Evolutionary conservation across 1,284 basidiomycete genomes (phyloP).

Genomic region (Moniliella sp.): DNA sequence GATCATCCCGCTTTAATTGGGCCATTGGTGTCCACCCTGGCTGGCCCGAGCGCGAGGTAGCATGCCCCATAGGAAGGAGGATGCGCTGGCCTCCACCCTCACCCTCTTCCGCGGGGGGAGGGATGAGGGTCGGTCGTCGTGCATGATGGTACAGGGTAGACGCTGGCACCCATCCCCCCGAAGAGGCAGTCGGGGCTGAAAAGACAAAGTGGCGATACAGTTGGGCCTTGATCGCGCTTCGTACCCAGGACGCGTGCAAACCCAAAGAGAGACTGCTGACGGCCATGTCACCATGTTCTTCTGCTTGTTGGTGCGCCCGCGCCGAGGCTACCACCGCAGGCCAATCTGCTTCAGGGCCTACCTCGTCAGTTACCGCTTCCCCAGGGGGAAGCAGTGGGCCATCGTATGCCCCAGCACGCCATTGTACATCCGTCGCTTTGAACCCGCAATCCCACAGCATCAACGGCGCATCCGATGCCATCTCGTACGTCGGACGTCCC

Average conservation of each 20-base stretch:
- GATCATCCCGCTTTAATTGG: too few species aligned
- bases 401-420: slow-evolving; percentile 47
- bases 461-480: slow-evolving; percentile 73
- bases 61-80: neutral
- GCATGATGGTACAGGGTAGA: neutral
- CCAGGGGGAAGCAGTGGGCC: slow-evolving; percentile 10
- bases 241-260: slow-evolving; percentile 17
- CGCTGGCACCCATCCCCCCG: neutral
- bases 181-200: neutral
- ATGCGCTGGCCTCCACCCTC: neutral
- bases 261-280: neutral
- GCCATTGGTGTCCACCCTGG: too few species aligned
- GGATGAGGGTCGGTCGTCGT: neutral
- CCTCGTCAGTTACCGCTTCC: neutral
- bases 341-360: neutral
- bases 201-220: slow-evolving; percentile 17
- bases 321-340: neutral
- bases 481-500: slow-evolving; percentile 66
- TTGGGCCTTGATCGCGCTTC: slow-evolving; percentile 12
- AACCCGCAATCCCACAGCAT: slow-evolving; percentile 82
- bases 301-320: slow-evolving; percentile 1
- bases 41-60: neutral
- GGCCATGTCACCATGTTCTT: neutral
- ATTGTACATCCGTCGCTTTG: slow-evolving; percentile 46
- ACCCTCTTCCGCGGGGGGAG: neutral